A percentile compares a stretch with the other conserved stretches of the same genome.
Conservation (phyloP, 352 stramenopile genomes). For the Globisporangium megalacanthum region DNA sequence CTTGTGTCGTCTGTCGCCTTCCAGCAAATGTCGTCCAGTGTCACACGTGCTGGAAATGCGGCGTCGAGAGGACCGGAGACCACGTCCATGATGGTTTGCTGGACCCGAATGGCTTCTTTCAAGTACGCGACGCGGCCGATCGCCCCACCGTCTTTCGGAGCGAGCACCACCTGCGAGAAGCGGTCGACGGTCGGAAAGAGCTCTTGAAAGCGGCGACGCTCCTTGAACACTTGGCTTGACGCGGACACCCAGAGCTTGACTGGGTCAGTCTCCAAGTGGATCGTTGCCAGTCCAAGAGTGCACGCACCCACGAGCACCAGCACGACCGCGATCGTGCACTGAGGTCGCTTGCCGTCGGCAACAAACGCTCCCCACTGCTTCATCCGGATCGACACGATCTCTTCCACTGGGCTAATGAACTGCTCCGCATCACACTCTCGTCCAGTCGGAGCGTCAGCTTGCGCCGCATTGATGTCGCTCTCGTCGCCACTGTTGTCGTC, state of each 20-base stretch:
- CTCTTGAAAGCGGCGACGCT: slow-evolving; percentile 34
- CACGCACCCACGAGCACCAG: slow-evolving; percentile 17
- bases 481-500: slow-evolving; percentile 15
- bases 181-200: slow-evolving; percentile 57
- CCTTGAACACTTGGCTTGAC: slow-evolving; percentile 33
- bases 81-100: slow-evolving; percentile 26
- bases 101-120: slow-evolving; percentile 39
- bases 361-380: slow-evolving; percentile 41
- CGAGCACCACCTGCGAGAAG: slow-evolving; percentile 46
- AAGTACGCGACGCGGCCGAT: slow-evolving; percentile 36
- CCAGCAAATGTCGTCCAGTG: slow-evolving; percentile 47
- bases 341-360: slow-evolving; percentile 16
- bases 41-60: slow-evolving; percentile 18
- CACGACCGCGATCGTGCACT: slow-evolving; percentile 18
- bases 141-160: slow-evolving; percentile 38
- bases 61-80: slow-evolving; percentile 5
- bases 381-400: slow-evolving; percentile 19
- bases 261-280: slow-evolving; percentile 41
- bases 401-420: slow-evolving; percentile 27
- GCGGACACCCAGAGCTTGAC: slow-evolving; percentile 55
- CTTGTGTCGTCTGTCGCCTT: slow-evolving; percentile 33
- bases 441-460: not conserved
- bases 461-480: not conserved
- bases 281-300: slow-evolving; percentile 19
- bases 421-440: not conserved